Base-by-base conservation (phyloP, 306 rosid genomes). In the Dryas alaskensis region DNA sequence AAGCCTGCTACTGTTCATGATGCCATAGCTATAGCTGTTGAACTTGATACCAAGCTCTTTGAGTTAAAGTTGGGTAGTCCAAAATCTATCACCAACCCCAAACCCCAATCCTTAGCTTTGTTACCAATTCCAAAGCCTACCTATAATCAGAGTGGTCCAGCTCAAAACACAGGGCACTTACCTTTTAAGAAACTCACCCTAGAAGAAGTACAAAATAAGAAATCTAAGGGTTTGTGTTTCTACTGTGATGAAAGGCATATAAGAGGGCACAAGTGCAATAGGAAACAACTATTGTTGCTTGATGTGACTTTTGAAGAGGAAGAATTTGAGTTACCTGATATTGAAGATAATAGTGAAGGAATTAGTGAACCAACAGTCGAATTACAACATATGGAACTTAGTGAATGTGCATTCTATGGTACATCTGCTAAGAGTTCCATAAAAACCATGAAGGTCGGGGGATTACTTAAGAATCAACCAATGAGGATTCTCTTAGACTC, bases 371-470 rank as follows among this genome's bases (percentile, higher is more conserved):
- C 37, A 31, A 1, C 37, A 31, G 37, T 31, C 0, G 5, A 12
- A 2, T 50, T 12, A 0, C 2, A 4, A 0, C 6, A 11, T 0
- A 12, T 50, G 0, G 2, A 6, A 16, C 16, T 0, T 0, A 16
- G 13, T 50, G 6, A 12, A 4, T 6, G 16, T 50, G 53, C 11
- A 12, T 50, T 50, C 37, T 31, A 0, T 6, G 5, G n/a, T 6
- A 50, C n/a, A 4, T 0, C 11, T 12, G n/a, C 2, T 1, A 2
- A 16, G 1, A 4, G 0, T 50, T 10, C 53, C 11, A 2, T 6
- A 3, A 13, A 1, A 12, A 50, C 53, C 9, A 50, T 50, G n/a
- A 50, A 31, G 37, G 37, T 31, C 0, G 37, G 3, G 37, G 37
- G 37, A 31, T 31, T 31, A 2, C 37, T 31, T 31, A 31, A 31